These are phyloP conservation scores for Eucalyptus marginata DNA, from an alignment of 345 rosid species.

Conservation along the genomic window DNA sequence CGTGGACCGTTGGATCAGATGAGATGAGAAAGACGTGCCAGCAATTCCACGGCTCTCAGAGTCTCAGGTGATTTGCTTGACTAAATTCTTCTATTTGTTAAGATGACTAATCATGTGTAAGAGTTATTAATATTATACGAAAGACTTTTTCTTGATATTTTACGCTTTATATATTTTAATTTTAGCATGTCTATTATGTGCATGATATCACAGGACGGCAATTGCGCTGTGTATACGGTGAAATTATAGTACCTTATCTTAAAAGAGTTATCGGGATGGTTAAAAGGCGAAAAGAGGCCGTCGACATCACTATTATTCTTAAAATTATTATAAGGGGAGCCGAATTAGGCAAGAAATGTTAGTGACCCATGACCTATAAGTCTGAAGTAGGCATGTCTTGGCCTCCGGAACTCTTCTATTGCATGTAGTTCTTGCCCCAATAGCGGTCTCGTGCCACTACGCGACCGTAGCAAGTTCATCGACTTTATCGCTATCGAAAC, in stretches of 20 bases:
- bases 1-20: too few species aligned
- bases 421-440: background rate
- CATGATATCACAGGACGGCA: too few species aligned
- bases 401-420: background rate
- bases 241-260: too few species aligned
- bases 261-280: fast-evolving
- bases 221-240: too few species aligned
- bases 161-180: too few species aligned
- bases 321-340: background rate
- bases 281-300: background rate
- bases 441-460: background rate
- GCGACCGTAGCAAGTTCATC: fast-evolving
- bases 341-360: background rate
- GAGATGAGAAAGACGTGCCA: background rate
- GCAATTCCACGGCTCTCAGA: too few species aligned
- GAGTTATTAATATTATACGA: background rate
- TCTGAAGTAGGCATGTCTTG: background rate
- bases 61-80: background rate
- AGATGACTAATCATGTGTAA: background rate
- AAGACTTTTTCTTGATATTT: fast-evolving
- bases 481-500: background rate
- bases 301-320: fast-evolving
- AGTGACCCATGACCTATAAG: background rate
- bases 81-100: too few species aligned
- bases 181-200: background rate